A percentile compares a stretch with the other conserved stretches of the same genome.
These are phyloP conservation scores for Aspergillus heteromorphus DNA, from an alignment of 495 filamentous ascomycete species.

Conservation along the genomic window DNA sequence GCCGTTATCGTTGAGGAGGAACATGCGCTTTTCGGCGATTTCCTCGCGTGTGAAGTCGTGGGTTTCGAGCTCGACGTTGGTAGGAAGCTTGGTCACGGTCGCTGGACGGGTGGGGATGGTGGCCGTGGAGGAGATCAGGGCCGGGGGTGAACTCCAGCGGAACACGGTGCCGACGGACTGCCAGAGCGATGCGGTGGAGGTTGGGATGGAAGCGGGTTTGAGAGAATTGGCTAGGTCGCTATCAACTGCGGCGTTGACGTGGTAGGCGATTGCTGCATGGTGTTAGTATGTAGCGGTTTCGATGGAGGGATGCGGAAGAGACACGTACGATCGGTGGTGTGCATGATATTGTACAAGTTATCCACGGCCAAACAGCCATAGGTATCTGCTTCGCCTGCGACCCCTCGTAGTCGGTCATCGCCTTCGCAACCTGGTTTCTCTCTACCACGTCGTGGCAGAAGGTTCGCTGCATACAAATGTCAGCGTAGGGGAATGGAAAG, in stretches of 20 bases:
- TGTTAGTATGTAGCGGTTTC: conserved; percentile 38
- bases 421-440: conserved; percentile 68
- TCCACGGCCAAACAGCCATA: conserved; percentile 92
- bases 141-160: conserved; percentile 38
- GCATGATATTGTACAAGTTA: conserved; percentile 93
- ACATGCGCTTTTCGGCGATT: conserved; percentile 82
- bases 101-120: conserved; percentile 32
- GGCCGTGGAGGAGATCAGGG: conserved; percentile 13
- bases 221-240: conserved; percentile 68
- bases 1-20: conserved; percentile 87
- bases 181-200: conserved; percentile 59
- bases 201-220: conserved; percentile 73
- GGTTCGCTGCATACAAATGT: conserved; percentile 41
- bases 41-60: conserved; percentile 93
- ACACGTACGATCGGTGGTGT: conserved; percentile 52
- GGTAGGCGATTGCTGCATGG: conserved; percentile 69
- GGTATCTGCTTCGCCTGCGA: conserved; percentile 68
- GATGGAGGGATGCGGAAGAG: background rate
- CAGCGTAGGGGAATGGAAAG: conserved; percentile 3
- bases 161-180: conserved; percentile 62
- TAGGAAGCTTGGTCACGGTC: conserved; percentile 62
- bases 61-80: conserved; percentile 88
- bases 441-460: conserved; percentile 73
- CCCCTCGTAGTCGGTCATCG: conserved; percentile 55
- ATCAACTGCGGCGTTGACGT: conserved; percentile 86